These are phyloP conservation scores for Ophiosphaerella korrae DNA, from an alignment of 2,329 filamentous ascomycete species.

Conservation along the genomic window DNA sequence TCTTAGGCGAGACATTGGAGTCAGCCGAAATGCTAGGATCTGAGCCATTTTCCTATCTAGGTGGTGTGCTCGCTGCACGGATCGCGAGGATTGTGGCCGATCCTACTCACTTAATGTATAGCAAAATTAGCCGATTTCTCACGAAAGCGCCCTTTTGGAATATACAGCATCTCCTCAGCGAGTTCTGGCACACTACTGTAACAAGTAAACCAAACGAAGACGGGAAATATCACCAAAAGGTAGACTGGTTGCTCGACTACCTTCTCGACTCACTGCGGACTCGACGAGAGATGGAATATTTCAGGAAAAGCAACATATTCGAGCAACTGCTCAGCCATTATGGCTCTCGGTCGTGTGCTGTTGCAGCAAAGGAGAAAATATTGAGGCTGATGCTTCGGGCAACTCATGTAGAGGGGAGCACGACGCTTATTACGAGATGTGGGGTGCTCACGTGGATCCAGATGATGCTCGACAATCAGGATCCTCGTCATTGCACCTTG, in stretches of 20 bases:
- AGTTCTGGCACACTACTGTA: conserved; percentile 72
- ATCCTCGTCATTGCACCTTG: conserved; percentile 57
- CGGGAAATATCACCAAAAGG: conserved; percentile 69
- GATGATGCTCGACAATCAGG: conserved; percentile 58
- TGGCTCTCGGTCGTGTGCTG: conserved; percentile 67
- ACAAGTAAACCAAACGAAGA: conserved; percentile 77
- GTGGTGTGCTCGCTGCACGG: conserved; percentile 75
- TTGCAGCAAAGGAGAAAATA: conserved; percentile 66
- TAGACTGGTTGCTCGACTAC: conserved; percentile 75
- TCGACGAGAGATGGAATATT: conserved; percentile 63
- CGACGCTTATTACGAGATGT: conserved; percentile 78
- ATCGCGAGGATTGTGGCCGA: conserved; percentile 73
- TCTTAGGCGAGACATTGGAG: conserved; percentile 80
- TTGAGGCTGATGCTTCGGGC: conserved; percentile 67
- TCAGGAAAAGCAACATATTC: conserved; percentile 68
- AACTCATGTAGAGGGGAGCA: conserved; percentile 73
- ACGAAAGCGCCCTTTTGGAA: conserved; percentile 79
- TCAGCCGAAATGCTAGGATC: conserved; percentile 55
- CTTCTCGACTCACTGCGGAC: conserved; percentile 71
- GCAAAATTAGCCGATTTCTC: conserved; percentile 84
- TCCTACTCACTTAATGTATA: conserved; percentile 81
- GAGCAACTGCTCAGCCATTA: conserved; percentile 76
- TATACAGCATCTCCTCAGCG: conserved; percentile 58
- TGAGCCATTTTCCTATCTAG: conserved; percentile 69
- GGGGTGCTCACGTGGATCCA: conserved; percentile 78